phyloP scores from a whole-genome alignment of 2,329 filamentous ascomycete species.

The Calonectria hawksworthii region DNA sequence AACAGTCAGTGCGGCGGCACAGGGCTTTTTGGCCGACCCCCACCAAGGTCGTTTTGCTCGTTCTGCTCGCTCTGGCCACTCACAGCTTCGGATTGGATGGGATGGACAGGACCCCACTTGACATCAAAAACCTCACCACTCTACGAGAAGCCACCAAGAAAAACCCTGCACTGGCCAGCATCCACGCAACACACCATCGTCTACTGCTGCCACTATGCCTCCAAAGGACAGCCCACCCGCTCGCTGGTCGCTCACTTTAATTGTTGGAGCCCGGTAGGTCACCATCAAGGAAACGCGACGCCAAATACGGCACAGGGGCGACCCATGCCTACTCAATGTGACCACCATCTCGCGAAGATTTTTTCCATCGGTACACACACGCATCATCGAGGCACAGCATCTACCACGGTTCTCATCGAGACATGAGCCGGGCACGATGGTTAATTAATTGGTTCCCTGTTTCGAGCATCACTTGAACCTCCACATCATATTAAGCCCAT shows the following conservation, averaged over 20 bases:
- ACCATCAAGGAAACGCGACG: not conserved
- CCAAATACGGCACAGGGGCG: slow-evolving; percentile 9
- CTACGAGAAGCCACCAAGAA: slow-evolving; percentile 13
- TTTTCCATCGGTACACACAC: slow-evolving; percentile 8
- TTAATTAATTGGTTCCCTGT: slow-evolving; percentile 3
- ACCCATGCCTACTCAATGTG: slow-evolving; percentile 7
- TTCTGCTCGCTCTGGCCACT: slow-evolving; percentile 12
- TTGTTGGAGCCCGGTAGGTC: slow-evolving; percentile 9
- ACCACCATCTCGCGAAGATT: slow-evolving; percentile 18
- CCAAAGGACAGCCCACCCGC: slow-evolving; percentile 27
- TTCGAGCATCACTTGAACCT: not conserved
- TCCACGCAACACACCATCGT: slow-evolving; percentile 19
- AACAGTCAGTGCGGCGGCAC: slow-evolving; percentile 25
- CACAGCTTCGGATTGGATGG: slow-evolving; percentile 14
- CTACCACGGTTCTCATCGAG: slow-evolving; percentile 2
- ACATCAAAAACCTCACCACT: slow-evolving; percentile 28
- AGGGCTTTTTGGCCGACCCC: slow-evolving; percentile 21
- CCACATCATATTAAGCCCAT: not conserved
- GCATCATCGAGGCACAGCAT: slow-evolving; percentile 18
- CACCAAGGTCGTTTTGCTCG: slow-evolving; percentile 1
- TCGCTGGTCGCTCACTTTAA: slow-evolving; percentile 24
- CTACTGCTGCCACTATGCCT: slow-evolving; percentile 21
- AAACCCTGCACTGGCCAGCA: slow-evolving; percentile 25
- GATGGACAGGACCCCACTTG: slow-evolving; percentile 18
- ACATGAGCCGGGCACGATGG: not conserved